These are phyloP conservation scores for Williopsis jadinii DNA, from an alignment of 1,139 yeast genomes.

Conservation along the genomic window DNA sequence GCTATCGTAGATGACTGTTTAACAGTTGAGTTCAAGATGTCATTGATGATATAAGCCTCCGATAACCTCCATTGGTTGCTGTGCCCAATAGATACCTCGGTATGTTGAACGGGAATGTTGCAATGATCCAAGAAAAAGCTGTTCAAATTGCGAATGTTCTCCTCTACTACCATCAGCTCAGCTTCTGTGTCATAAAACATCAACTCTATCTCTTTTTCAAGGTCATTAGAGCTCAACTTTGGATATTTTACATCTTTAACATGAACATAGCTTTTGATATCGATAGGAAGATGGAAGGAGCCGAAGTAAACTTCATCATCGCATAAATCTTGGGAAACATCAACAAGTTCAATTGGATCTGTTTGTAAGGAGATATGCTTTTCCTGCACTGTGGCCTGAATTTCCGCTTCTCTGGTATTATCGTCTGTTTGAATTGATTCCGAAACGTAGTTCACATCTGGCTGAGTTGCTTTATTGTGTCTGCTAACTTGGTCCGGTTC, in stretches of 20 bases:
- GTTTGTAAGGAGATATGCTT: conserved; percentile 18
- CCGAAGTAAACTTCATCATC: conserved; percentile 32
- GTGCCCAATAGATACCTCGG: conserved; percentile 22
- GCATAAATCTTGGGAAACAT: conserved; percentile 28
- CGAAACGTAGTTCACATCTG: neutral
- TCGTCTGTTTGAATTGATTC: too few relatives aligned
- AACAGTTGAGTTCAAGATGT: conserved; percentile 12
- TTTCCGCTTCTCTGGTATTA: too few relatives aligned
- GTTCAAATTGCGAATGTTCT: conserved; percentile 27
- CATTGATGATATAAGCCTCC: conserved; percentile 26
- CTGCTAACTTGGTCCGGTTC: too few relatives aligned
- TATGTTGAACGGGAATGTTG: conserved; percentile 19
- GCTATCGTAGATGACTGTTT: neutral
- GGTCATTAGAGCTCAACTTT: conserved; percentile 19
- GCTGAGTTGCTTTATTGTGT: conserved; percentile 1
- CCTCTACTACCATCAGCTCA: conserved; percentile 30
- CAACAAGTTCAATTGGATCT: conserved; percentile 13
- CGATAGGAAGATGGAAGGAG: conserved; percentile 19
- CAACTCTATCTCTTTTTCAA: conserved; percentile 29
- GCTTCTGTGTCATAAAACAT: conserved; percentile 33
- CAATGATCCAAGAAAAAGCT: conserved; percentile 31
- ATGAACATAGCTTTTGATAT: conserved; percentile 22
- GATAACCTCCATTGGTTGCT: conserved; percentile 35
- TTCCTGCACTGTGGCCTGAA: too few relatives aligned
- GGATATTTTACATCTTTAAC: conserved; percentile 28